Evolutionary conservation across 2,329 filamentous ascomycete species (phyloP), one percentile per base, ranked within the genome.

Genomic region (Calonectria pauciramosa): DNA sequence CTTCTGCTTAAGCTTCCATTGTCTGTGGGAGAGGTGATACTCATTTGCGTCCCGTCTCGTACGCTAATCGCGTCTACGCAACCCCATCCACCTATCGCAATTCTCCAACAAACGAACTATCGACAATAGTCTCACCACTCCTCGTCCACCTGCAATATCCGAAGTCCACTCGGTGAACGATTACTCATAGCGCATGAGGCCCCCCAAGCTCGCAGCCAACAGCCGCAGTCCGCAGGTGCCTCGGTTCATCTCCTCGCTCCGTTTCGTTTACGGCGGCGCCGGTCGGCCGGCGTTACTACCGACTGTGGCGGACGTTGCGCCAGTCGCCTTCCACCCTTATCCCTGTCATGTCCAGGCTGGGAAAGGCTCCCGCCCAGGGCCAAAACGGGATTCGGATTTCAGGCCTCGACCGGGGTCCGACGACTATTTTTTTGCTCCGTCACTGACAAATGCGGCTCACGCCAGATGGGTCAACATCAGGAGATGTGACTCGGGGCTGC

Each of bases 371-470:
- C 28, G 56, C 26, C 20, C 56, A 63, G 26, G 16, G n/a, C 23
- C 5, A 26, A 41, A n/a, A 14, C 75, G 78, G 70, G 65, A 66
- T 80, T 80, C 72, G 76, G 70, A 51, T 64, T 72, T 63, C 65
- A 52, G 7, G 28, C n/a, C 28, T 44, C 13, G 30, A 38, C 74
- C 69, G 56, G 52, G 65, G 36, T 64, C 76, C 71, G 72, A 56
- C 47, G 59, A 54, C 28, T 51, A 32, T 72, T 70, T 66, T 71
- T 72, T 59, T 13, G 36, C 18, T 52, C 32, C 41, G 44, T 32
- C 26, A 63, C 56, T 30, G 36, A 34, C 59, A 64, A 60, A 30
- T 30, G 41, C 51, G n/a, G 32, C 69, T 72, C 68, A 68, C 76
- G 60, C 70, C 70, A 70, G 56, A 69, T 77, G 56, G 64, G 16